A percentile compares a stretch with the other conserved stretches of the same genome.
These are phyloP conservation scores for Pseudofabraea citricarpa DNA, from an alignment of 2,329 filamentous ascomycete species.

Conservation along the genomic window DNA sequence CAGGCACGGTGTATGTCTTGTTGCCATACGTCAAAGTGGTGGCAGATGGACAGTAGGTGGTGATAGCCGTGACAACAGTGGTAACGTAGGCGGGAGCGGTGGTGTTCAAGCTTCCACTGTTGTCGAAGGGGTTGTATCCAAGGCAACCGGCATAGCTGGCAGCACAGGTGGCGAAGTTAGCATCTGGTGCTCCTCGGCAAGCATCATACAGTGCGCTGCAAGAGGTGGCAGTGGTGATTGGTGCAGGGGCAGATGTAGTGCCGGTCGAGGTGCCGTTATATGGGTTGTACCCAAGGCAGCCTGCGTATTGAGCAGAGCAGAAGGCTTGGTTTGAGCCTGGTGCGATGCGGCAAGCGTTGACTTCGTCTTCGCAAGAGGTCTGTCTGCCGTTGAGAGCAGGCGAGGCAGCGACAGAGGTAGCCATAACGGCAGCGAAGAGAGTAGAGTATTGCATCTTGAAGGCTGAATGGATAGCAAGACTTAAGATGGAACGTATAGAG, in stretches of 20 bases:
- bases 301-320: constrained; percentile 3
- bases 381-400: background rate
- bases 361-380: background rate
- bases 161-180: background rate
- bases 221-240: background rate
- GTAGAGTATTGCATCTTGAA: background rate
- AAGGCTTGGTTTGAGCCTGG: constrained; percentile 4
- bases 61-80: background rate
- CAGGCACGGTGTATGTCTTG: constrained; percentile 3
- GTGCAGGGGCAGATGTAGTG: background rate
- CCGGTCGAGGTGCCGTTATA: constrained; percentile 2
- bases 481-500: too few species aligned
- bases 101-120: background rate
- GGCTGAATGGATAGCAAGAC: too few species aligned
- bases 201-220: background rate
- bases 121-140: background rate
- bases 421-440: background rate
- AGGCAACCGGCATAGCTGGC: background rate
- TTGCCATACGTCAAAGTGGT: background rate
- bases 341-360: background rate
- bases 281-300: constrained; percentile 6
- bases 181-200: background rate
- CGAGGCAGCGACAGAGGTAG: background rate
- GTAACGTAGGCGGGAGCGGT: too few species aligned
- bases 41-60: background rate